These are phyloP conservation scores for Lyophyllum decastes DNA, from an alignment of 768 basidiomycete genomes.

Conservation along the genomic window DNA sequence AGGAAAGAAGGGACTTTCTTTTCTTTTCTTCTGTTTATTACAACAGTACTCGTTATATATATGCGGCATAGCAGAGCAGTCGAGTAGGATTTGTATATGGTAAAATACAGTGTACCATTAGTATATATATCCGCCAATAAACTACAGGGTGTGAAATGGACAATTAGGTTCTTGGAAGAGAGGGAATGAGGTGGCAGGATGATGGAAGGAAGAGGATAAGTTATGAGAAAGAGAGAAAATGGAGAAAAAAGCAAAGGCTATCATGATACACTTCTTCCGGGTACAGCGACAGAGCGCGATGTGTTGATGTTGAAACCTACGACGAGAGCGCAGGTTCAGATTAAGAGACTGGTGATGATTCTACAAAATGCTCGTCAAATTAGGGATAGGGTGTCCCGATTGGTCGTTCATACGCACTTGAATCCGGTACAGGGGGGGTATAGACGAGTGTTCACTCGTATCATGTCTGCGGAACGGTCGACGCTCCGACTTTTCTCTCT, in stretches of 20 bases:
- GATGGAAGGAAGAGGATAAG: slow-evolving; percentile 1
- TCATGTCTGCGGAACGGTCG: slow-evolving; percentile 4
- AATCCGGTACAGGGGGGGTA: slow-evolving; percentile 5
- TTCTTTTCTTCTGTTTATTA: too few species aligned
- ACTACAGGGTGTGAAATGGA: slow-evolving; percentile 19
- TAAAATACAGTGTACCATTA: slow-evolving; percentile 31
- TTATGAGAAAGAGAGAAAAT: neutral
- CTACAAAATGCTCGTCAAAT: too few species aligned
- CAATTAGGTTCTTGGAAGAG: neutral
- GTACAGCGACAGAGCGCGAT: too few species aligned
- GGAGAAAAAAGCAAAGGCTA: neutral
- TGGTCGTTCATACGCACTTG: too few species aligned
- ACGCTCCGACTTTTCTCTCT: slow-evolving; percentile 46
- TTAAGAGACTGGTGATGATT: too few species aligned
- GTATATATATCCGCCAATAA: slow-evolving; percentile 23
- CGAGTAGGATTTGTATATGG: too few species aligned
- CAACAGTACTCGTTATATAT: slow-evolving; percentile 2
- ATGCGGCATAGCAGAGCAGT: too few species aligned
- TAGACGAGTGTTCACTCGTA: neutral
- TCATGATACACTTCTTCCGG: neutral
- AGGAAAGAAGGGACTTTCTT: too few species aligned
- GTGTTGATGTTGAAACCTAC: too few species aligned
- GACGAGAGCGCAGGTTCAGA: too few species aligned
- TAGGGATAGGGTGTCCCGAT: too few species aligned
- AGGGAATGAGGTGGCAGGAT: neutral